These are phyloP conservation scores for Phytopythium montanum DNA, from an alignment of 352 stramenopile genomes.

Conservation along the genomic window DNA sequence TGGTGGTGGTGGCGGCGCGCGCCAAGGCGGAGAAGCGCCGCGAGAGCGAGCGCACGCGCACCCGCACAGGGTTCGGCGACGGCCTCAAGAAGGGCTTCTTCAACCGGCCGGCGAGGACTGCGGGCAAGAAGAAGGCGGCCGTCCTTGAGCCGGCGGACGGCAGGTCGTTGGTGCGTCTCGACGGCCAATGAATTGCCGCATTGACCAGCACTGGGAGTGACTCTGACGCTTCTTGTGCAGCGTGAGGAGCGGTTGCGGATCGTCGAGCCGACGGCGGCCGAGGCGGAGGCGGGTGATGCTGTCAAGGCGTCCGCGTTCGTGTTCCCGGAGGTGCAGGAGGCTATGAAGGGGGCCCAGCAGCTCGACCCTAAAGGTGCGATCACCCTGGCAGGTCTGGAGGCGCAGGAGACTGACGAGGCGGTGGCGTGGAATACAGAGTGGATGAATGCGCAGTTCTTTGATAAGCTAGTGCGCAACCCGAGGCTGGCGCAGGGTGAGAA, in stretches of 20 bases:
- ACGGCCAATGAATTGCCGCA: too few relatives aligned
- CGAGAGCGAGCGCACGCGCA: conserved; percentile 40
- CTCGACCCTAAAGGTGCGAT: conserved; percentile 56
- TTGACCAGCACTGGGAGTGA: not conserved
- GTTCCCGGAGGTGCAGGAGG: conserved; percentile 75
- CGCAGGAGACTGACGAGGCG: not conserved
- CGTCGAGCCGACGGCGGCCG: conserved; percentile 19
- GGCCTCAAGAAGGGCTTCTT: conserved; percentile 81
- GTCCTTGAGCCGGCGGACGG: not conserved
- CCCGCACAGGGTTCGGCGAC: conserved; percentile 43
- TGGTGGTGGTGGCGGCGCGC: conserved; percentile 45
- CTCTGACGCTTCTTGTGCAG: conserved; percentile 13
- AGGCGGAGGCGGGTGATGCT: conserved; percentile 18
- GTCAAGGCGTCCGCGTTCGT: conserved; percentile 31
- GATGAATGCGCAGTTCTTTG: conserved; percentile 71
- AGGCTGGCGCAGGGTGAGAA: conserved; percentile 45
- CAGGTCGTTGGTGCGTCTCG: not conserved
- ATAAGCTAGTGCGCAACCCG: conserved; percentile 57
- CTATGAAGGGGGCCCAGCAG: conserved; percentile 52
- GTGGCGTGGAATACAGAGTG: conserved; percentile 34
- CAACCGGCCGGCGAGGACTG: conserved; percentile 7
- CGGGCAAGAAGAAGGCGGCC: not conserved
- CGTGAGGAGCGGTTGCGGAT: conserved; percentile 37
- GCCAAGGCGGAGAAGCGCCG: conserved; percentile 50
- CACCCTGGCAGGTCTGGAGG: not conserved